These are phyloP conservation scores for Rhizophagus prolifer DNA, from an alignment of 192 early-diverging fungal genomes.

Conservation along the genomic window DNA sequence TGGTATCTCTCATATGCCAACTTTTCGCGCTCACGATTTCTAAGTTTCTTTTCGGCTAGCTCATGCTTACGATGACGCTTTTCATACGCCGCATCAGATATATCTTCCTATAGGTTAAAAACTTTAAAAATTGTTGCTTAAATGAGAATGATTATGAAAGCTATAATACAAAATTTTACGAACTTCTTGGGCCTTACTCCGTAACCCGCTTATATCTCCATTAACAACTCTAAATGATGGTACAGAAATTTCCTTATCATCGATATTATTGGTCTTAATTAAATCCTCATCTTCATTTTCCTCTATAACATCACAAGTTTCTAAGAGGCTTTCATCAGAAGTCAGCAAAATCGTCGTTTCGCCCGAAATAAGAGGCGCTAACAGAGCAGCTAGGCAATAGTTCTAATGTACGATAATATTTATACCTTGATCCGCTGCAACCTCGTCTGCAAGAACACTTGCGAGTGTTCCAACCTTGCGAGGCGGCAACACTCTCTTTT, in stretches of 20 bases:
- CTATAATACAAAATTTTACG: background rate
- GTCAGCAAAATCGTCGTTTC: background rate
- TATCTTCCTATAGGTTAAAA: constrained; percentile 19
- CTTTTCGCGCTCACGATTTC: constrained; percentile 57
- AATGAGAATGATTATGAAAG: background rate
- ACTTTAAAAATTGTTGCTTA: background rate
- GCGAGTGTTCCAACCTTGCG: constrained; percentile 18
- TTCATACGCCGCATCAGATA: constrained; percentile 46
- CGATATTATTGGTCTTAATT: background rate
- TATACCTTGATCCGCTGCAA: constrained; percentile 4
- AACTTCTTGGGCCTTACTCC: constrained; percentile 30
- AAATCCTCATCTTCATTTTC: background rate
- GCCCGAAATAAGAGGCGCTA: background rate
- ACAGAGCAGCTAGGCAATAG: no score
- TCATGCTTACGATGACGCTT: constrained; percentile 54
- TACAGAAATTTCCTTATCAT: constrained; percentile 9
- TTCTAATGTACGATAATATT: no score
- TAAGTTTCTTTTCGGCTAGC: constrained; percentile 54
- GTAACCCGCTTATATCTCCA: constrained; percentile 27
- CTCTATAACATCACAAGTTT: constrained; percentile 13
- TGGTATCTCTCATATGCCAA: constrained; percentile 55
- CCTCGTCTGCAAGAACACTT: constrained; percentile 4
- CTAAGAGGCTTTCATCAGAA: background rate
- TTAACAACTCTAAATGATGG: constrained; percentile 5
- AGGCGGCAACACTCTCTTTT: constrained; percentile 6